Conservation (phyloP, 2,329 filamentous ascomycete genomes). For the Trichoderma sp. region DNA sequence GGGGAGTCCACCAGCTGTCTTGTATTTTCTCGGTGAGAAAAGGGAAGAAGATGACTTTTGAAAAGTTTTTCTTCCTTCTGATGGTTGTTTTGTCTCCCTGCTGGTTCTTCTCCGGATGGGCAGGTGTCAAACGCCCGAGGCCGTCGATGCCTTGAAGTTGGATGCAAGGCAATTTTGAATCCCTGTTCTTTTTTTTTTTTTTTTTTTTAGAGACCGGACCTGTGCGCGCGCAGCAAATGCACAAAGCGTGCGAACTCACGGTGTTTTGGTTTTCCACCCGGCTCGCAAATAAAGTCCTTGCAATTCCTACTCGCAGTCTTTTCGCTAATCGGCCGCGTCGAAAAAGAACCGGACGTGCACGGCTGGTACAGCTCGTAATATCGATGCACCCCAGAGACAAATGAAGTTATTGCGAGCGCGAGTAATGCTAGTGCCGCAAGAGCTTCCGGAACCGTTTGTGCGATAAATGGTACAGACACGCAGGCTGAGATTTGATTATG, state of each 20-base stretch:
- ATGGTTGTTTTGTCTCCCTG: constrained; percentile 16
- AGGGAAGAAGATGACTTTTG: constrained; percentile 1
- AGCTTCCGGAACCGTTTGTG: background rate
- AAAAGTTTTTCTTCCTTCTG: constrained; percentile 1
- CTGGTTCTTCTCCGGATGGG: constrained; percentile 1
- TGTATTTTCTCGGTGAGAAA: constrained; percentile 16
- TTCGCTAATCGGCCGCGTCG: background rate
- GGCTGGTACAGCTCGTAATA: background rate
- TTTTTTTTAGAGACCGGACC: constrained; percentile 2
- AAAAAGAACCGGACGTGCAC: background rate
- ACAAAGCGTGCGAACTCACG: constrained; percentile 10
- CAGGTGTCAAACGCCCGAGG: constrained; percentile 13
- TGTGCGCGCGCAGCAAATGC: constrained; percentile 4
- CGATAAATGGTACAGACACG: background rate
- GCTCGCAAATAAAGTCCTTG: background rate
- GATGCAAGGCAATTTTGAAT: constrained; percentile 7
- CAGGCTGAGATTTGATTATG: constrained; percentile 4
- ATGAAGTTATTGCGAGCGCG: background rate
- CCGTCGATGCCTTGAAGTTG: constrained; percentile 17
- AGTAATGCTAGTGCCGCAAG: constrained; percentile 15
- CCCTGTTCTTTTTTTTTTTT: constrained; percentile 9
- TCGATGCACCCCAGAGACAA: background rate
- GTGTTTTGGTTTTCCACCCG: background rate
- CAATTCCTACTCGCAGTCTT: background rate
- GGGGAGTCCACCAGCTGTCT: constrained; percentile 6